Evolutionary conservation across 2,329 filamentous ascomycete species (phyloP).

Genomic region (Aspergillus bombycis): DNA sequence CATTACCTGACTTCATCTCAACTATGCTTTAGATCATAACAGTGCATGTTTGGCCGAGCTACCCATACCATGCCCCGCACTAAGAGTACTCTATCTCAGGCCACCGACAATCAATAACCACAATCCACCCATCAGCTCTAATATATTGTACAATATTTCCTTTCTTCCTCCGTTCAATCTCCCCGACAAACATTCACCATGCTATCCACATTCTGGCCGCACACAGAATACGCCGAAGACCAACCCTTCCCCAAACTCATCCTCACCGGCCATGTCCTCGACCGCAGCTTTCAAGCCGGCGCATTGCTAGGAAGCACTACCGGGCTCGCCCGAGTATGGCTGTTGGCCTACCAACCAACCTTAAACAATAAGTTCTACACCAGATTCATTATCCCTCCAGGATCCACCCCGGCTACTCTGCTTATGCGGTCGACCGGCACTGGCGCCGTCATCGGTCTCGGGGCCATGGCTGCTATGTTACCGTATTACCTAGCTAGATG

Average conservation of each 20-base stretch:
- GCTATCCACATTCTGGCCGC: slow-evolving; percentile 47
- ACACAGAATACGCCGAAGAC: slow-evolving; percentile 64
- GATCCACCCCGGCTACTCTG: slow-evolving; percentile 25
- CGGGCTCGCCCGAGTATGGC: slow-evolving; percentile 45
- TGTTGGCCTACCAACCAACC: background rate
- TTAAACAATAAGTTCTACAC: background rate
- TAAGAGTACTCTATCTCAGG: background rate
- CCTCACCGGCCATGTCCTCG: slow-evolving; percentile 63
- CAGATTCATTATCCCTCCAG: background rate
- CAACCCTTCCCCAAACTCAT: slow-evolving; percentile 59
- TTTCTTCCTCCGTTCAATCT: background rate
- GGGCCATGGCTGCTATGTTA: slow-evolving; percentile 50
- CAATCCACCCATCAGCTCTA: background rate
- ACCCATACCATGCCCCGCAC: background rate
- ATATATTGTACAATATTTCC: background rate
- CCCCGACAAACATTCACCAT: background rate
- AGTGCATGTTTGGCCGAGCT: background rate
- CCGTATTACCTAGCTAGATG: slow-evolving; percentile 57
- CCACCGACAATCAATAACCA: background rate
- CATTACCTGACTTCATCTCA: background rate
- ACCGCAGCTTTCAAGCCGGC: slow-evolving; percentile 58
- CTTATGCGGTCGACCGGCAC: slow-evolving; percentile 53
- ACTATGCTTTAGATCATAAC: background rate
- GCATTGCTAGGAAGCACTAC: slow-evolving; percentile 43
- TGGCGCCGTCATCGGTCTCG: slow-evolving; percentile 51